phyloP scores from a whole-genome alignment of 495 filamentous ascomycete genomes.

The Tuber calosporum region DNA sequence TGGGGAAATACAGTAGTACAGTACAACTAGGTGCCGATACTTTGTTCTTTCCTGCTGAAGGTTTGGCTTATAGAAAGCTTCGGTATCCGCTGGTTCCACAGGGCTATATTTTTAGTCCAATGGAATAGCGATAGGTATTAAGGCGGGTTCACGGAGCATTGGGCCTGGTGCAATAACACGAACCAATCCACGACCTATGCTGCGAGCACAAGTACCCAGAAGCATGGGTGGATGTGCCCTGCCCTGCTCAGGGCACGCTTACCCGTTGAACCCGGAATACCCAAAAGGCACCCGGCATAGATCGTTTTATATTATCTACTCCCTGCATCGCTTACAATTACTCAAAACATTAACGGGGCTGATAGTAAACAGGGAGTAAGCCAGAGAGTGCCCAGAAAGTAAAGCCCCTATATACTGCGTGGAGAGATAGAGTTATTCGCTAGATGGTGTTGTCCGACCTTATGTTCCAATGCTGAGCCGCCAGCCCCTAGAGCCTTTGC shows the following conservation, averaged over 20 bases:
- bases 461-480: not conserved
- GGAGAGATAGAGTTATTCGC: not conserved
- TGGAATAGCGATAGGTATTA: too few relatives aligned
- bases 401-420: not conserved
- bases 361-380: not conserved
- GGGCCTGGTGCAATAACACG: too few relatives aligned
- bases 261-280: too few relatives aligned
- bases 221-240: too few relatives aligned
- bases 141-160: too few relatives aligned
- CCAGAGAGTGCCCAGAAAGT: not conserved
- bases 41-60: not conserved
- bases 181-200: too few relatives aligned
- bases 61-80: not conserved
- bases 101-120: not conserved
- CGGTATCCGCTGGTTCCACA: not conserved
- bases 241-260: too few relatives aligned
- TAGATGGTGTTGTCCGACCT: not conserved
- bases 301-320: too few relatives aligned
- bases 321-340: too few relatives aligned
- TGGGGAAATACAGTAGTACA: not conserved
- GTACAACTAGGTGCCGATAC: not conserved
- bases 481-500: not conserved
- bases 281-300: too few relatives aligned
- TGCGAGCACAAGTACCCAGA: too few relatives aligned
- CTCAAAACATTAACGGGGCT: not conserved